These are phyloP conservation scores for Colletotrichum gigasporum DNA, from an alignment of 2,329 filamentous ascomycete genomes.

Conservation along the genomic window DNA sequence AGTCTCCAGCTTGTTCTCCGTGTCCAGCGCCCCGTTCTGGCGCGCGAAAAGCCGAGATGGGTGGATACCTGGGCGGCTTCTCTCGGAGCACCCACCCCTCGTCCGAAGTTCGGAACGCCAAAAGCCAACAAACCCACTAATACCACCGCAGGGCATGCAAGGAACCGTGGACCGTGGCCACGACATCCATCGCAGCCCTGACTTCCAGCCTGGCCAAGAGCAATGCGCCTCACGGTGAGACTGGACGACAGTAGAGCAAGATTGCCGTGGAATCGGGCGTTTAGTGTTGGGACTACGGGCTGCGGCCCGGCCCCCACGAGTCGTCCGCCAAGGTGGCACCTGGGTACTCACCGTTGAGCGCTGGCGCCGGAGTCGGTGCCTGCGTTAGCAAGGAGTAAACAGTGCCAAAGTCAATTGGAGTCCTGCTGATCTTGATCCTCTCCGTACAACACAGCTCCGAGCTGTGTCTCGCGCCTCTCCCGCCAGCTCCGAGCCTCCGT, in stretches of 20 bases:
- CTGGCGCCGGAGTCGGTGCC: neutral
- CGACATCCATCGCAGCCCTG: neutral
- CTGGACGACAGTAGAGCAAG: neutral
- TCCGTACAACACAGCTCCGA: conserved; percentile 12
- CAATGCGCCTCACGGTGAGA: conserved; percentile 28
- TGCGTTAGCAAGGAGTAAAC: neutral
- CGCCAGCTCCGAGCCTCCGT: conserved; percentile 26
- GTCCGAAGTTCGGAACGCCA: conserved; percentile 25
- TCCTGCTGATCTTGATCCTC: conserved; percentile 6
- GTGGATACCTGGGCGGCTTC: conserved; percentile 26
- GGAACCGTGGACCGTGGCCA: neutral
- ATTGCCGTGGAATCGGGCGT: too few species aligned
- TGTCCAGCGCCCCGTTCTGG: conserved; percentile 26
- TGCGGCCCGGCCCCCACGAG: conserved; percentile 3
- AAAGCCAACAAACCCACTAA: conserved; percentile 14
- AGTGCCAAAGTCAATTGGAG: conserved; percentile 5
- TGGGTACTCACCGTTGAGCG: neutral
- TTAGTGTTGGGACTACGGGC: neutral
- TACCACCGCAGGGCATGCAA: too few species aligned
- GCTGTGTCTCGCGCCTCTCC: conserved; percentile 22
- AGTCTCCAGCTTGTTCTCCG: conserved; percentile 16
- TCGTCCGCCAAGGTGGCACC: neutral
- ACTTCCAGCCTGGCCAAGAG: neutral
- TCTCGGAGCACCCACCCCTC: conserved; percentile 26
- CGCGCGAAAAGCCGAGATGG: conserved; percentile 27